phyloP scores from a whole-genome alignment of 2,329 filamentous ascomycete genomes.

The Monilinia laxa region DNA sequence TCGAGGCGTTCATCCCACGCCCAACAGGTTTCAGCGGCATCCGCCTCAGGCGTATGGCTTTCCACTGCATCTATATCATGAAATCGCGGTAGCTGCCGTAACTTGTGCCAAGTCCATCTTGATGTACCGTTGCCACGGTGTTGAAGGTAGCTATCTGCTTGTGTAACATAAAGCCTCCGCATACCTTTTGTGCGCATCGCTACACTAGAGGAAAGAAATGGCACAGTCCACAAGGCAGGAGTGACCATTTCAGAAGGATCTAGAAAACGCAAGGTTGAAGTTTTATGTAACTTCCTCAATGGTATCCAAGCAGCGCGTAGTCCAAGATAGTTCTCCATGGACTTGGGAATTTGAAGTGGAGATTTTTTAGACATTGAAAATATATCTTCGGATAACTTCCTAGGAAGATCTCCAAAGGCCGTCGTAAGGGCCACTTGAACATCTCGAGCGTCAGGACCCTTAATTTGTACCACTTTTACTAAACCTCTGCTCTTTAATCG shows the following conservation, averaged over 20 bases:
- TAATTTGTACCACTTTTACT: slow-evolving; percentile 62
- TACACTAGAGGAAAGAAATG: slow-evolving; percentile 67
- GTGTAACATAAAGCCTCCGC: slow-evolving; percentile 72
- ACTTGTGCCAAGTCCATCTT: slow-evolving; percentile 69
- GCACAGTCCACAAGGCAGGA: slow-evolving; percentile 67
- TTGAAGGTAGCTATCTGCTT: slow-evolving; percentile 72
- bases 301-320: slow-evolving; percentile 71
- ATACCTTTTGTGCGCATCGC: slow-evolving; percentile 65
- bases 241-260: slow-evolving; percentile 71
- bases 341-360: slow-evolving; percentile 29
- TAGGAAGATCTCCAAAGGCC: slow-evolving; percentile 59
- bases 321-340: slow-evolving; percentile 44
- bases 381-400: slow-evolving; percentile 41
- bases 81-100: slow-evolving; percentile 61
- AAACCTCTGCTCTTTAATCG: slow-evolving; percentile 74
- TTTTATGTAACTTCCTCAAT: slow-evolving; percentile 72
- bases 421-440: slow-evolving; percentile 62
- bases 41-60: slow-evolving; percentile 57
- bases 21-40: slow-evolving; percentile 67
- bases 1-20: slow-evolving; percentile 51
- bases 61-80: slow-evolving; percentile 49
- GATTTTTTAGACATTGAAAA: slow-evolving; percentile 29
- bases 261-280: slow-evolving; percentile 69
- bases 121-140: slow-evolving; percentile 43
- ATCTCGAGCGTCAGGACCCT: slow-evolving; percentile 63